Evolutionary conservation across 148 eudicot species (phyloP).

Genomic region (Rhododendron mucronatum): DNA sequence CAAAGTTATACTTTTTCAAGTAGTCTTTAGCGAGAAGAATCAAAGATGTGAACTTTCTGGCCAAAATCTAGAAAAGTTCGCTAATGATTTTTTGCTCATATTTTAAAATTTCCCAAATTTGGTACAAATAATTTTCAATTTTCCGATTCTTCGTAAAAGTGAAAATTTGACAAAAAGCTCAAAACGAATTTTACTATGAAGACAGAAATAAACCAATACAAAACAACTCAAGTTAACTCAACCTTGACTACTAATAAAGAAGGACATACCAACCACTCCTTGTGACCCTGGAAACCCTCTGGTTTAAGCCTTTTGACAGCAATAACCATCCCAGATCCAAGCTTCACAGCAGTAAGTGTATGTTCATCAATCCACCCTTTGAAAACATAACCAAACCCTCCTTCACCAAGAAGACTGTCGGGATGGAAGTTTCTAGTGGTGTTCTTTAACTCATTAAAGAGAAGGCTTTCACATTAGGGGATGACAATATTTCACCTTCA

Average conservation of each 20-base stretch:
- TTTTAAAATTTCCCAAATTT: background rate
- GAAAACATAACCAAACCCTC: conserved; percentile 41
- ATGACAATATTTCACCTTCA: conserved; percentile 30
- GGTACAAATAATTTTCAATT: background rate
- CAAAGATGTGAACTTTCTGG: background rate
- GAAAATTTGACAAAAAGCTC: background rate
- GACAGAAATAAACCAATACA: background rate
- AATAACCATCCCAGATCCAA: conserved; percentile 36
- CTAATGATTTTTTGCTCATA: background rate
- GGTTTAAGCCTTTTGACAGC: conserved; percentile 39
- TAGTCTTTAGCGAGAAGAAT: background rate
- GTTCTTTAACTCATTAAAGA: conserved; percentile 24
- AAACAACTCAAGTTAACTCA: background rate
- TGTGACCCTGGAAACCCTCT: conserved; percentile 36
- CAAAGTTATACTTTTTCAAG: background rate
- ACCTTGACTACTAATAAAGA: background rate
- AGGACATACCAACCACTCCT: conserved; percentile 35
- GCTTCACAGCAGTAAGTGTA: conserved; percentile 27
- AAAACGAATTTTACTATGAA: background rate
- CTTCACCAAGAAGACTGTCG: conserved; percentile 36
- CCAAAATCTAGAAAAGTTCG: background rate
- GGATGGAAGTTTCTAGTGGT: conserved; percentile 35
- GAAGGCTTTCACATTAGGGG: conserved; percentile 23
- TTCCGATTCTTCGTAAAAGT: background rate
- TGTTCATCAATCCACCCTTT: conserved; percentile 39